These are phyloP conservation scores for Tuber magnatum DNA, from an alignment of 495 filamentous ascomycete genomes.

Conservation along the genomic window DNA sequence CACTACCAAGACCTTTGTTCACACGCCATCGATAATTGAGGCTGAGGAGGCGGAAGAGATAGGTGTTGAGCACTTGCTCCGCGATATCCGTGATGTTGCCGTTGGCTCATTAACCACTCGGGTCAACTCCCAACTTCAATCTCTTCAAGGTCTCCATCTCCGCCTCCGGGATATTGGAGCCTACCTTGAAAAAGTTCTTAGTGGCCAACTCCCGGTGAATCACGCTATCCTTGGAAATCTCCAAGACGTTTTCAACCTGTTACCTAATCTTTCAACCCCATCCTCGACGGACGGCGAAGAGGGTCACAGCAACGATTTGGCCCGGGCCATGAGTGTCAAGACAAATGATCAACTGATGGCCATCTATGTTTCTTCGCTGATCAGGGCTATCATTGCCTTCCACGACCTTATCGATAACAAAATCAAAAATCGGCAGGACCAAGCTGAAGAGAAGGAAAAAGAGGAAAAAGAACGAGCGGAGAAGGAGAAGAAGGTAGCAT, in stretches of 20 bases:
- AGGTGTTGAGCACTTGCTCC: constrained; percentile 92
- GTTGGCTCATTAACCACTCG: constrained; percentile 97
- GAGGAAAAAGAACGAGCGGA: constrained; percentile 54
- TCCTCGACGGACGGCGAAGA: constrained; percentile 49
- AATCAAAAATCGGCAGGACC: constrained; percentile 95
- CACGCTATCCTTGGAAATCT: constrained; percentile 95
- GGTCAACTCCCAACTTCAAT: constrained; percentile 95
- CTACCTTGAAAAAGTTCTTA: constrained; percentile 93
- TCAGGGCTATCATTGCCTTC: constrained; percentile 96
- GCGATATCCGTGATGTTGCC: constrained; percentile 95
- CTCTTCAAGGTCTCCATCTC: constrained; percentile 89
- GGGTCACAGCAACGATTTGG: constrained; percentile 70
- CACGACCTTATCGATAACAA: constrained; percentile 99
- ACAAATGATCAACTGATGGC: constrained; percentile 98
- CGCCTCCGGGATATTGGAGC: constrained; percentile 90
- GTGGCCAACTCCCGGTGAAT: constrained; percentile 86
- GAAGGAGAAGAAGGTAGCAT: constrained; percentile 49
- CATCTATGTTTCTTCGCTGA: constrained; percentile 92
- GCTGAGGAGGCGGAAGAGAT: constrained; percentile 99
- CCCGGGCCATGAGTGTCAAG: constrained; percentile 94
- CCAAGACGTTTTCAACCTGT: constrained; percentile 97
- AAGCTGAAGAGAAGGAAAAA: constrained; percentile 86
- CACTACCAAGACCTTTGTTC: constrained; percentile 93
- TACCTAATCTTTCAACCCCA: constrained; percentile 90
- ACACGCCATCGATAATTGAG: constrained; percentile 98